phyloP scores from a whole-genome alignment of 192 early-diverging fungal genomes.

The Coemansia sp. region DNA sequence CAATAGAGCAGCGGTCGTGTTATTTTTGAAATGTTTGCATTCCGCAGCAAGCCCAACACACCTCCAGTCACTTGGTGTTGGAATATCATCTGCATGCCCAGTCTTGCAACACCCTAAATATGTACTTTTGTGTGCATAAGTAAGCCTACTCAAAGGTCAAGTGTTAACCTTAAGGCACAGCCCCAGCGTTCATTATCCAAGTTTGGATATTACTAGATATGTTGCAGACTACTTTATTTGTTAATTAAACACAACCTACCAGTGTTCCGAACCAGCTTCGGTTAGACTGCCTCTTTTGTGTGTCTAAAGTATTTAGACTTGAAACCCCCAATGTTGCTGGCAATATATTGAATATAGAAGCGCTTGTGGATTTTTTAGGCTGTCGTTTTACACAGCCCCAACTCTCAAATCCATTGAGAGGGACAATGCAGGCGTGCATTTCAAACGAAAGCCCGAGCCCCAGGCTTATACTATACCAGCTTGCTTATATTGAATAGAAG shows the following conservation, averaged over 20 bases:
- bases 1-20: not conserved
- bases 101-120: not conserved
- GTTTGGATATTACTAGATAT: not conserved
- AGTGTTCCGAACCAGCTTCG: not conserved
- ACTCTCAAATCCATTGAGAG: not conserved
- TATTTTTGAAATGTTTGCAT: not conserved
- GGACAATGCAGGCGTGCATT: not conserved
- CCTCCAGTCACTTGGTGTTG: not conserved
- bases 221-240: not conserved
- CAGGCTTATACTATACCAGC: not conserved
- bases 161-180: not conserved
- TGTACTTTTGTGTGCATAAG: not conserved
- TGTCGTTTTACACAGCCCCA: not conserved
- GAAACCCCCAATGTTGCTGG: not conserved
- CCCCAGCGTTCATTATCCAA: not conserved
- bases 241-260: not conserved
- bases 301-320: constrained; percentile 1
- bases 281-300: not conserved
- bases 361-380: not conserved
- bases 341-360: not conserved
- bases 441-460: not conserved
- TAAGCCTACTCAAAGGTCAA: not conserved
- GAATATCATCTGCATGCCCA: not conserved
- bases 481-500: not conserved
- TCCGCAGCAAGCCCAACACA: not conserved